phyloP scores from a whole-genome alignment of 345 rosid species.

The Syzygium grande region DNA sequence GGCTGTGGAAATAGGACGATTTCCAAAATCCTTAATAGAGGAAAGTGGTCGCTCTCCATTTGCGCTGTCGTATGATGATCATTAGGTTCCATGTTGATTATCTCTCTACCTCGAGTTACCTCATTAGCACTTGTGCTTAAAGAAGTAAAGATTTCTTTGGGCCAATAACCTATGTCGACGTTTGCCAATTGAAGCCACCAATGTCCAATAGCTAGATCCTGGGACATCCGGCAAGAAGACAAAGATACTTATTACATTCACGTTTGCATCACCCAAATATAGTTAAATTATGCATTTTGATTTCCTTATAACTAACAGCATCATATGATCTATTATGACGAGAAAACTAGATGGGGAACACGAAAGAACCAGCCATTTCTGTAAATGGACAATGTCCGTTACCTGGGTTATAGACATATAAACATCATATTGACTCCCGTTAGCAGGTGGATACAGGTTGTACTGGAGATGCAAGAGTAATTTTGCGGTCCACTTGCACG shows the following conservation, averaged over 20 bases:
- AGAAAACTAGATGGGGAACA: too few species aligned
- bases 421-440: too few species aligned
- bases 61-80: background rate
- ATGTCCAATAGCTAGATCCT: background rate
- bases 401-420: too few species aligned
- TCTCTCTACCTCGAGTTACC: background rate
- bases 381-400: too few species aligned
- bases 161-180: background rate
- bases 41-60: background rate
- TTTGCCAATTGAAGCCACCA: background rate
- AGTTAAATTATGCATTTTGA: background rate
- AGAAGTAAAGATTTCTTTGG: background rate
- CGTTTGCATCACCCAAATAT: background rate
- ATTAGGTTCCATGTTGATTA: background rate
- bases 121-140: background rate
- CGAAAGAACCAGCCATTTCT: too few species aligned
- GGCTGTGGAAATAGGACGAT: conserved; percentile 1
- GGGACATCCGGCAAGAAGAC: background rate
- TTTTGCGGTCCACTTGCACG: background rate
- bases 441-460: background rate
- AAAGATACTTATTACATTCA: background rate
- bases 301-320: background rate
- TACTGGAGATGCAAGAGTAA: background rate
- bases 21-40: background rate
- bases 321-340: too few species aligned